A percentile compares a stretch with the other conserved stretches of the same genome.
Conservation (phyloP, 129 eudicot species). For the Helichrysum umbraculigerum region DNA sequence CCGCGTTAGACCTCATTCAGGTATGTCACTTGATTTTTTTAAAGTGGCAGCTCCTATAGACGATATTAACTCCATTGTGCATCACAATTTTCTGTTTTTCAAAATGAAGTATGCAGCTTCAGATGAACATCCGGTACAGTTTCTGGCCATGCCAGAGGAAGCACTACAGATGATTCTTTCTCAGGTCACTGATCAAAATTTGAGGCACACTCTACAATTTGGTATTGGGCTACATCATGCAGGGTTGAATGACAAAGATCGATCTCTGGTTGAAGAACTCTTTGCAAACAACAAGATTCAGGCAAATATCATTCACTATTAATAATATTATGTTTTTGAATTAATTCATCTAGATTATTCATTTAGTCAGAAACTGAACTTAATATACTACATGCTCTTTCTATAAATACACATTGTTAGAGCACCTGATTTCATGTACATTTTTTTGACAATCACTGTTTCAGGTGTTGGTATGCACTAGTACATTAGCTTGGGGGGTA, state of each 20-base stretch:
- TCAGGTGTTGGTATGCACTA: slow-evolving; percentile 94
- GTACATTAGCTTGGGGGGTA: slow-evolving; percentile 99
- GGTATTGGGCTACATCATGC: slow-evolving; percentile 99
- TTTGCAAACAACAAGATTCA: slow-evolving; percentile 98
- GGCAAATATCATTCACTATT: slow-evolving; percentile 35
- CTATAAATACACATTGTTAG: background rate
- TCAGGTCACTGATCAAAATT: slow-evolving; percentile 92
- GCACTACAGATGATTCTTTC: slow-evolving; percentile 88
- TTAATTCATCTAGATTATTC: slow-evolving; percentile 9
- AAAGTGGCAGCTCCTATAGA: slow-evolving; percentile 12
- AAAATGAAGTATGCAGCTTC: slow-evolving; percentile 83
- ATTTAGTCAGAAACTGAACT: background rate
- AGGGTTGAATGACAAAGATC: slow-evolving; percentile 90
- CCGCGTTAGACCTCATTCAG: slow-evolving; percentile 98
- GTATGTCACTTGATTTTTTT: slow-evolving; percentile 34
- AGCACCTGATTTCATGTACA: slow-evolving; percentile 5
- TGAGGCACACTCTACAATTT: slow-evolving; percentile 92
- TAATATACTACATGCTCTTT: background rate
- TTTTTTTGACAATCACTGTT: slow-evolving; percentile 19
- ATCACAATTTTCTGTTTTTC: slow-evolving; percentile 16
- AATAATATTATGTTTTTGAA: background rate
- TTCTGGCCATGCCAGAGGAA: slow-evolving; percentile 77
- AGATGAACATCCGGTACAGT: slow-evolving; percentile 91
- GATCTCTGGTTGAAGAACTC: slow-evolving; percentile 96
- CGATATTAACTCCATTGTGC: background rate